Conservation (phyloP, 805 yeast species). For the Metschnikowia cerradonensis region DNA sequence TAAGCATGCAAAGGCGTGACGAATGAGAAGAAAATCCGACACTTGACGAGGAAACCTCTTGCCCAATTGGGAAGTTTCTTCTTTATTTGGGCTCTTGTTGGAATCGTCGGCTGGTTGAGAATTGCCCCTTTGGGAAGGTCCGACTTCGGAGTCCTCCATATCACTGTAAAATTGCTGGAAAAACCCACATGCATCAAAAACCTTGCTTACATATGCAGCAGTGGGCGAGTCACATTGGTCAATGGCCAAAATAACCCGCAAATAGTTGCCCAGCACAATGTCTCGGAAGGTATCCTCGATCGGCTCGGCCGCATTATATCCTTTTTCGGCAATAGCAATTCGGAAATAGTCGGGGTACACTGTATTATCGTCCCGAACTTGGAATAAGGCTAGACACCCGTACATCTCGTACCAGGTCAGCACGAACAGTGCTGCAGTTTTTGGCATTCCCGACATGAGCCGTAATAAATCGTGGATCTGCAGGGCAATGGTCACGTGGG, state of each 20-base stretch:
- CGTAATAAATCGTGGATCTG: slow-evolving; percentile 42
- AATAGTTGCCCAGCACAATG: slow-evolving; percentile 51
- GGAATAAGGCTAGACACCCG: slow-evolving; percentile 52
- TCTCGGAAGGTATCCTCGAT: slow-evolving; percentile 44
- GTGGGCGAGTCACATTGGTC: slow-evolving; percentile 60
- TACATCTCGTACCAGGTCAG: slow-evolving; percentile 68
- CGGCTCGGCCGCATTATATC: slow-evolving; percentile 8
- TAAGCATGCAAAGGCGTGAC: slow-evolving; percentile 53
- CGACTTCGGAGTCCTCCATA: slow-evolving; percentile 1
- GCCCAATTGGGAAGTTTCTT: too few species aligned
- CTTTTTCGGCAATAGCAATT: slow-evolving; percentile 29
- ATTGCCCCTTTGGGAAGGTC: too few species aligned
- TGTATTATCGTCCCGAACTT: slow-evolving; percentile 45
- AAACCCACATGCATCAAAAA: slow-evolving; percentile 62
- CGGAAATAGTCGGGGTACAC: slow-evolving; percentile 33
- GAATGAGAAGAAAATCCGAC: slow-evolving; percentile 54
- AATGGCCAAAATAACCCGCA: slow-evolving; percentile 54
- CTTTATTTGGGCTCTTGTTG: too few species aligned
- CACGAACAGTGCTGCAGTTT: slow-evolving; percentile 49
- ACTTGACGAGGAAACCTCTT: slow-evolving; percentile 17
- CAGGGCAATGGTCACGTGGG: slow-evolving; percentile 25
- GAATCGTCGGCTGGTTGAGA: too few species aligned
- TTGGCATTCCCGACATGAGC: slow-evolving; percentile 45
- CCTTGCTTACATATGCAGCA: slow-evolving; percentile 56
- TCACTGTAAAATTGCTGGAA: slow-evolving; percentile 37